Percentiles rank a stretch among this genome's conserved stretches.
These are phyloP conservation scores for Kwoniella shandongensis DNA, from an alignment of 768 basidiomycete species.

Conservation along the genomic window DNA sequence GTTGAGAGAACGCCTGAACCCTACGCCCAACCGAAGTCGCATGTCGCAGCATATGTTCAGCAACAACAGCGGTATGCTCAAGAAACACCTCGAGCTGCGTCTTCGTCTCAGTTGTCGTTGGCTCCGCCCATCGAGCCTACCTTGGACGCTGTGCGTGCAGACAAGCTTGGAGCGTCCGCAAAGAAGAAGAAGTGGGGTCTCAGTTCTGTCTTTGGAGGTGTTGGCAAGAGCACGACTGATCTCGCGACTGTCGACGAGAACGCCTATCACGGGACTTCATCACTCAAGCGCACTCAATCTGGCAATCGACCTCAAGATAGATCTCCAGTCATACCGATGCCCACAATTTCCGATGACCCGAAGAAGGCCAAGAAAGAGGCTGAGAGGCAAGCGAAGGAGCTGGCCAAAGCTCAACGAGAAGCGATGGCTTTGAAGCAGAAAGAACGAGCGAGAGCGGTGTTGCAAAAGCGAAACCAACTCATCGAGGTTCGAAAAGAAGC, in stretches of 20 bases:
- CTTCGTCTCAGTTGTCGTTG: slow-evolving; percentile 6
- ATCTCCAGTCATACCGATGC: not conserved
- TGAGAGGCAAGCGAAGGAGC: slow-evolving; percentile 61
- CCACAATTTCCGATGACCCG: slow-evolving; percentile 45
- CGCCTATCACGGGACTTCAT: slow-evolving; percentile 26
- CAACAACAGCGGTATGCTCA: slow-evolving; percentile 28
- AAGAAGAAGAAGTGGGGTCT: slow-evolving; percentile 56
- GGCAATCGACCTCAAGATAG: slow-evolving; percentile 34
- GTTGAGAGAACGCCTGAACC: slow-evolving; percentile 2
- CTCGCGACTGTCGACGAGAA: slow-evolving; percentile 42
- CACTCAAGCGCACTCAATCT: slow-evolving; percentile 52
- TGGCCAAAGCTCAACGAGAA: slow-evolving; percentile 78
- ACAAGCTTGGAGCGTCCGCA: slow-evolving; percentile 30
- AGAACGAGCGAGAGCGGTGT: slow-evolving; percentile 87
- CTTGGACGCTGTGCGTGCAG: slow-evolving; percentile 9
- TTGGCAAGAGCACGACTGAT: slow-evolving; percentile 38
- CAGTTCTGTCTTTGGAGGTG: slow-evolving; percentile 53
- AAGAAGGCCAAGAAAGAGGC: slow-evolving; percentile 57
- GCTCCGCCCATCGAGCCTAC: slow-evolving; percentile 33
- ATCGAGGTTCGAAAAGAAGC: slow-evolving; percentile 55
- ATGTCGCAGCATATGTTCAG: slow-evolving; percentile 33
- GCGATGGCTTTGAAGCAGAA: slow-evolving; percentile 70
- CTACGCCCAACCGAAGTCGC: slow-evolving; percentile 27
- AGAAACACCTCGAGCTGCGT: slow-evolving; percentile 21
- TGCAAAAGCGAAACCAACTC: slow-evolving; percentile 81